Base-by-base conservation (phyloP, 2,329 filamentous ascomycete species). In the Sporothrix protearum region DNA sequence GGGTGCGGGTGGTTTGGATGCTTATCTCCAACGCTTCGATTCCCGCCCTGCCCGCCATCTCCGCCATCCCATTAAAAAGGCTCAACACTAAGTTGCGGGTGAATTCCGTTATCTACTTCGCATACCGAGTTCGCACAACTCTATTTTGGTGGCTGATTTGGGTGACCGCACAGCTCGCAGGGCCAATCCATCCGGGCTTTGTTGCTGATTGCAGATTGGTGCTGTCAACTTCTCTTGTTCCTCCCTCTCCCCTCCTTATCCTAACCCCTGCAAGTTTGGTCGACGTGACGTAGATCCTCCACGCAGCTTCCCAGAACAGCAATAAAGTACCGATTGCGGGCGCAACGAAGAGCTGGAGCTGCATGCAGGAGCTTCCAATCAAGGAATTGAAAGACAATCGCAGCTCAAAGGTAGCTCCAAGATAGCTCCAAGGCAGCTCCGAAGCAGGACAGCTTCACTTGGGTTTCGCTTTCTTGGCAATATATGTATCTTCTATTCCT, bases 261-360 rank as follows among this genome's bases (percentile, higher is more conserved):
- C 22, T 9, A 53, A 10, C 28, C 55, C 55, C 55, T 59, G 55
- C 30, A 59, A 19, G 6, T 33, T 33, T 6, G 42, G 42, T 14
- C 1, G 49, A 12, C 49, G 22, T 28, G 39, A 19, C 19, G 61
- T 39, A 10, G 36, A 64, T 64, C 66, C 16, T 68, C 47, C 28
- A 68, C n/a, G 55, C 39, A 51, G 66, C 80, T 69, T 36, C 53
- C 53, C 42, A 61, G 28, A 49, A 70, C 36, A 59, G 68, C 8
- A 55, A 53, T 33, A 68, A 68, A 68, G 47, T 68, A 14, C 66
- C 36, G 68, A 70, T 28, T 28, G 39, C 25, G 45, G 33, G n/a
- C n/a, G 33, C 22, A 42, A 51, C n/a, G 19, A 4, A 7, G 12
- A 57, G 53, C 53, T n/a, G 10, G 28, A 33, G 28, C 28, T 57